These are phyloP conservation scores for Malassezia japonica DNA, from an alignment of 1,284 basidiomycete genomes.

Conservation along the genomic window DNA sequence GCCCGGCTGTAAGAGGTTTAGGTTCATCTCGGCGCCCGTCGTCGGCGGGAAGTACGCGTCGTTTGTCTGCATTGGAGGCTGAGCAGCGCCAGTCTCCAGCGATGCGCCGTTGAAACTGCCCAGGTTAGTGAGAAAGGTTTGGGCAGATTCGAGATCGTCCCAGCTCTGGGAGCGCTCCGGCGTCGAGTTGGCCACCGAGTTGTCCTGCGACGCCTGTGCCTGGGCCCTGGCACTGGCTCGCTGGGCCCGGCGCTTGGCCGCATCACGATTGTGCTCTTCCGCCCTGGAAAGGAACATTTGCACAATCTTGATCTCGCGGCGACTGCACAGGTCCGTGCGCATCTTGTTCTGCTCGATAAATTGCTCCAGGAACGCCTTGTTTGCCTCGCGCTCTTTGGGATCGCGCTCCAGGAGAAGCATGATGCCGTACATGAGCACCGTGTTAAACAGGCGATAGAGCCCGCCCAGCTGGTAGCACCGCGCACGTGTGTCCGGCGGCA, in stretches of 20 bases:
- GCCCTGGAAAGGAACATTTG: slow-evolving; percentile 39
- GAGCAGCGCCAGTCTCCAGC: neutral
- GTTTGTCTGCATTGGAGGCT: neutral
- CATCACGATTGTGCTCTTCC: slow-evolving; percentile 24
- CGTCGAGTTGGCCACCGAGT: neutral
- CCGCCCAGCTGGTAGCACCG: slow-evolving; percentile 35
- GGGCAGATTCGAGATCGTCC: slow-evolving; percentile 1
- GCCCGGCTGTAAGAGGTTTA: neutral
- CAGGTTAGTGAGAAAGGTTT: slow-evolving; percentile 33
- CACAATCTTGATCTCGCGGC: slow-evolving; percentile 43
- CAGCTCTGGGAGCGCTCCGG: neutral
- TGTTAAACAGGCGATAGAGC: slow-evolving; percentile 39
- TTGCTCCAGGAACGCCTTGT: slow-evolving; percentile 30
- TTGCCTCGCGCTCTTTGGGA: slow-evolving; percentile 26
- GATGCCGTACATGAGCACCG: slow-evolving; percentile 41
- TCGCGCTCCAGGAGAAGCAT: slow-evolving; percentile 37
- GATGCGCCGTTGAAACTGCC: slow-evolving; percentile 20
- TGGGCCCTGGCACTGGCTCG: neutral
- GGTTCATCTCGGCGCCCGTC: neutral
- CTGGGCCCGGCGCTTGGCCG: too few relatives aligned
- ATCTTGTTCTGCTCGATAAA: slow-evolving; percentile 36
- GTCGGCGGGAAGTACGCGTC: neutral
- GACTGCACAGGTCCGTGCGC: slow-evolving; percentile 33
- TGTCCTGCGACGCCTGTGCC: neutral
- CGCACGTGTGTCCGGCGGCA: slow-evolving; percentile 32